A percentile compares a stretch with the other conserved stretches of the same genome.
Evolutionary conservation across 495 filamentous ascomycete species (phyloP).

Genomic region (Podospora pseudoanserina): DNA sequence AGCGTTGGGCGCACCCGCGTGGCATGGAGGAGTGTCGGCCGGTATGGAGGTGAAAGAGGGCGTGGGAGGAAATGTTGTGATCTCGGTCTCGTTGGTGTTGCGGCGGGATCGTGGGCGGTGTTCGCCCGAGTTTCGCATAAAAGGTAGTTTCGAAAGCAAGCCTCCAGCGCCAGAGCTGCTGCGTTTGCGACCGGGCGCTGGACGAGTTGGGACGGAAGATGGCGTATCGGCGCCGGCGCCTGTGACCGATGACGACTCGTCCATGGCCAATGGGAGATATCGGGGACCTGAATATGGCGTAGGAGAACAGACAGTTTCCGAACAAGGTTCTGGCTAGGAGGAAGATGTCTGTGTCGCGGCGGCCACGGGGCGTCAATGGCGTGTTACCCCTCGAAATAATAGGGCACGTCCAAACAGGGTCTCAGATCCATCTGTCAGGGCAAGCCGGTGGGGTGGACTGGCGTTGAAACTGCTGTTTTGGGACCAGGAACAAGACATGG

Average conservation of each 20-base stretch:
- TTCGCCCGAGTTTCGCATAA: constrained; percentile 53
- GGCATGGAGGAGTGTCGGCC: constrained; percentile 15
- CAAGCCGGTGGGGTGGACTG: not conserved
- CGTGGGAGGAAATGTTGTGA: constrained; percentile 20
- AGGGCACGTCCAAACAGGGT: not conserved
- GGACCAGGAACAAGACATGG: not conserved
- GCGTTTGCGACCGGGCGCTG: constrained; percentile 28
- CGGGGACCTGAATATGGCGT: constrained; percentile 2
- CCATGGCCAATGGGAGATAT: constrained; percentile 18
- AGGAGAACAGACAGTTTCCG: not conserved
- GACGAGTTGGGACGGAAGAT: constrained; percentile 18
- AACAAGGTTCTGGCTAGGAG: constrained; percentile 11
- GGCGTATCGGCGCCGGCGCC: constrained; percentile 18
- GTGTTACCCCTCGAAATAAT: not conserved
- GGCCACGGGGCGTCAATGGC: not conserved
- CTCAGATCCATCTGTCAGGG: not conserved
- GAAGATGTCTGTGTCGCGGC: constrained; percentile 2
- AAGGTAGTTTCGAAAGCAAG: constrained; percentile 58
- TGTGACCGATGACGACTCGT: constrained; percentile 17
- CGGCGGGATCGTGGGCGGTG: constrained; percentile 41
- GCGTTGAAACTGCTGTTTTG: not conserved
- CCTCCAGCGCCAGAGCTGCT: constrained; percentile 45
- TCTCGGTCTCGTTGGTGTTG: constrained; percentile 37
- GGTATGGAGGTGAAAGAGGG: constrained; percentile 30
- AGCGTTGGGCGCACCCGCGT: constrained; percentile 33